Evolutionary conservation across 1,139 yeast species (phyloP), one percentile per base, ranked within the genome.

Genomic region (Pichia sp.): DNA sequence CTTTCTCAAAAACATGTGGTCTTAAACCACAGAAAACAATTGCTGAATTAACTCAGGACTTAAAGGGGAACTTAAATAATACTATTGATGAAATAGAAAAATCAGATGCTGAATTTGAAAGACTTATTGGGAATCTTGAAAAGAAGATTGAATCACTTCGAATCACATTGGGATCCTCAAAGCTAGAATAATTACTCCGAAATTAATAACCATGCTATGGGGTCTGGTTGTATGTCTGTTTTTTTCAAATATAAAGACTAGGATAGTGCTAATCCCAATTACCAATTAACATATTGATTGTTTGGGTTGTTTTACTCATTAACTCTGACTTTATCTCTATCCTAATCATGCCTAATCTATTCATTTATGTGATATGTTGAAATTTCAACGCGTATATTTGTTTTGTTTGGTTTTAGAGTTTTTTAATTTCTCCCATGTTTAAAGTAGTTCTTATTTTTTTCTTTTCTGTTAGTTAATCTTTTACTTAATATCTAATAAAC

Each of bases 121-220:
- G 54, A 36, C 39, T 59, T 1, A 43, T 58, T 41, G 53, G 51
- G 25, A 46, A 50, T 15, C 42, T 60, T 8, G 64, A 60, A 35
- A 50, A 46, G 18, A 52, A 51, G 34, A 40, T 60, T 11, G 56
- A 50, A 16, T 27, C 42, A 12, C 38, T 60, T 16, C 49, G 52
- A 24, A 46, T 50, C 24, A 52, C 43, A 30, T 15, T 43, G 26
- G 39, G 41, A 27, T n/a, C 35, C 18, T 18, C 42, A 13, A 43
- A 43, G 20, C 32, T 26, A 23, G 16, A 13, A 27, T 25, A 32
- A 25, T 4, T 11, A 8, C 8, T 7, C 2, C 5, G n/a, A 23
- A 16, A 30, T 24, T 9, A 39, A 18, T 20, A 13, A 22, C 38
- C 38, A 35, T 35, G 8, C 38, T 35, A 35, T 35, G 38, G 38